A percentile compares a stretch with the other conserved stretches of the same genome.
Conservation (phyloP, 495 filamentous ascomycete genomes). For the Aspergillus asperescens region DNA sequence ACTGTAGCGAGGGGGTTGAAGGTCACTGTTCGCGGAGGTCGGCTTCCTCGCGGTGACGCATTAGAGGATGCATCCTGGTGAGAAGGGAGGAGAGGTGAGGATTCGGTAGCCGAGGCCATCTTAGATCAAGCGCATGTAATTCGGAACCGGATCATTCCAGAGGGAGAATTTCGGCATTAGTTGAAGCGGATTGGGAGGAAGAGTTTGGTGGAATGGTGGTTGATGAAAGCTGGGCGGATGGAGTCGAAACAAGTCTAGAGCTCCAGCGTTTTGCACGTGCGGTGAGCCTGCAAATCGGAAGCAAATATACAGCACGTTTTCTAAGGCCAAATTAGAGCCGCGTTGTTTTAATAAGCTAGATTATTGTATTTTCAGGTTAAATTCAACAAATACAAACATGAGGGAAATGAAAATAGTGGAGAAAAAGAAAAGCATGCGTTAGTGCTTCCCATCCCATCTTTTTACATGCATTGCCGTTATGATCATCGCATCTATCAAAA, state of each 20-base stretch:
- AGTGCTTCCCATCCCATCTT: background rate
- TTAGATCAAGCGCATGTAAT: conserved; percentile 4
- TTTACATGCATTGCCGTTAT: background rate
- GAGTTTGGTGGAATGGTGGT: background rate
- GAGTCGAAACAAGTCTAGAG: background rate
- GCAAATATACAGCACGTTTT: background rate
- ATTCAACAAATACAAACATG: background rate
- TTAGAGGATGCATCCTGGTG: conserved; percentile 27
- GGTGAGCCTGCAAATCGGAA: background rate
- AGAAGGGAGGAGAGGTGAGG: conserved; percentile 44
- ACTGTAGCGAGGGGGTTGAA: conserved; percentile 65
- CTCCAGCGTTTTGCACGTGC: conserved; percentile 7
- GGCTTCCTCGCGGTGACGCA: conserved; percentile 40
- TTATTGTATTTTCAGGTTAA: background rate
- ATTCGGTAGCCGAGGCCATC: conserved; percentile 43
- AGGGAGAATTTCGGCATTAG: background rate
- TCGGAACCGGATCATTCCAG: conserved; percentile 8
- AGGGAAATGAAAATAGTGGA: background rate
- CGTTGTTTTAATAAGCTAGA: background rate
- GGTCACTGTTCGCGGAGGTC: conserved; percentile 56
- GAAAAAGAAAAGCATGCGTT: conserved; percentile 11
- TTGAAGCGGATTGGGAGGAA: background rate
- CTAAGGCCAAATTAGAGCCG: background rate
- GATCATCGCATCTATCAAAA: conserved; percentile 5
- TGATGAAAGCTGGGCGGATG: background rate